Evolutionary conservation across 441 rosid species (phyloP).

Genomic region (Raphanus hybrid): DNA sequence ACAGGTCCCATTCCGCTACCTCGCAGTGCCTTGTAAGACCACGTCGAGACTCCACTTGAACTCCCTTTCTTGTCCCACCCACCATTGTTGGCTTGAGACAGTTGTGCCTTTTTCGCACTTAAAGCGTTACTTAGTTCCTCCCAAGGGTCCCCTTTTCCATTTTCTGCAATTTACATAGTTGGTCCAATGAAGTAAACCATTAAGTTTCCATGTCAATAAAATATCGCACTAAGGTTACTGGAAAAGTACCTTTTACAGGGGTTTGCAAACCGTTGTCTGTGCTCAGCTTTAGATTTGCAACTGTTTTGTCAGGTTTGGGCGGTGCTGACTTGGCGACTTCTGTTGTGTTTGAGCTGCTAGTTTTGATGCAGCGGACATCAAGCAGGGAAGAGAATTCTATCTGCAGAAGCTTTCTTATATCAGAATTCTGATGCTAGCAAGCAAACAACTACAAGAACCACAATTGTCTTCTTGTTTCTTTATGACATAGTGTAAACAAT

Average conservation of each 20-base stretch:
- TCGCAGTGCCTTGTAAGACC: slow-evolving; percentile 61
- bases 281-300: slow-evolving; percentile 28
- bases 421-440: slow-evolving; percentile 20
- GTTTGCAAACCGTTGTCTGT: slow-evolving; percentile 38
- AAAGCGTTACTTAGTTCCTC: slow-evolving; percentile 73
- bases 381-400: slow-evolving; percentile 71
- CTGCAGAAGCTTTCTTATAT: slow-evolving; percentile 50
- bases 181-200: neutral
- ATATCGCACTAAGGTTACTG: slow-evolving; percentile 2
- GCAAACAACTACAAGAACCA: slow-evolving; percentile 23
- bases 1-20: slow-evolving; percentile 87
- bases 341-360: slow-evolving; percentile 40
- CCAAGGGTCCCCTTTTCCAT: slow-evolving; percentile 58
- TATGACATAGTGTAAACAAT: neutral
- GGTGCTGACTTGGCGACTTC: slow-evolving; percentile 31
- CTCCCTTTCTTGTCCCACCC: slow-evolving; percentile 55
- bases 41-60: slow-evolving; percentile 52
- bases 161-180: slow-evolving; percentile 46
- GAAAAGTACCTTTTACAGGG: slow-evolving; percentile 49
- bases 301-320: slow-evolving; percentile 41
- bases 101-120: slow-evolving; percentile 67
- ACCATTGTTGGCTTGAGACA: slow-evolving; percentile 61
- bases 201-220: slow-evolving; percentile 12
- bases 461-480: slow-evolving; percentile 7
- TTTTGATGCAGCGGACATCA: slow-evolving; percentile 68